These are phyloP conservation scores for Monilinia vaccinii-corymbosi DNA, from an alignment of 2,329 filamentous ascomycete species.

Conservation along the genomic window DNA sequence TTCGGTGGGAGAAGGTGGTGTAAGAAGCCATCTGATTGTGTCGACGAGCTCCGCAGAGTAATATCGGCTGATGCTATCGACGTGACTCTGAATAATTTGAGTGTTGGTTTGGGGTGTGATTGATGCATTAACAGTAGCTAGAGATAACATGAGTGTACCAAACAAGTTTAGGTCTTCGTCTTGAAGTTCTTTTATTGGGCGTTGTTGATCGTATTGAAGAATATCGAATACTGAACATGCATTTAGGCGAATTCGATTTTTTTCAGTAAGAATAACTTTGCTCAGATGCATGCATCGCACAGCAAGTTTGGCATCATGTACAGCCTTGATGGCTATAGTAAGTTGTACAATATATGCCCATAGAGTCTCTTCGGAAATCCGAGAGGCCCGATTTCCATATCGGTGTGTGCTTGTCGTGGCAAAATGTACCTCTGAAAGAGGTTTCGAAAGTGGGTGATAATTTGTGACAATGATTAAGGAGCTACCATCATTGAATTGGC, in stretches of 20 bases:
- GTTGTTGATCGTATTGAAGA: constrained; percentile 66
- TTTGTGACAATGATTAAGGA: constrained; percentile 91
- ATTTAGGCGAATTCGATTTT: constrained; percentile 79
- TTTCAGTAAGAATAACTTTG: constrained; percentile 85
- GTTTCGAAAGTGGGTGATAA: constrained; percentile 86
- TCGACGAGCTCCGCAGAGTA: constrained; percentile 75
- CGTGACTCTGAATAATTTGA: constrained; percentile 50
- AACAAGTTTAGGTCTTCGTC: constrained; percentile 81
- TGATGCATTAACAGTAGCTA: constrained; percentile 60
- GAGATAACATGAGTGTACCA: constrained; percentile 71
- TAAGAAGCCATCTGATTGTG: constrained; percentile 70
- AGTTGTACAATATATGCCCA: constrained; percentile 94
- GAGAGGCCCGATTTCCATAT: constrained; percentile 31
- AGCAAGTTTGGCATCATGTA: constrained; percentile 73
- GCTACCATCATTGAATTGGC: constrained; percentile 78
- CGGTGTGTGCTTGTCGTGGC: constrained; percentile 23
- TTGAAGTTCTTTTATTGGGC: constrained; percentile 66
- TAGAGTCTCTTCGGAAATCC: constrained; percentile 61
- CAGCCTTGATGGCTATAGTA: constrained; percentile 74
- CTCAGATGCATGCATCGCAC: constrained; percentile 78
- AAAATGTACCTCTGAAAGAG: constrained; percentile 76
- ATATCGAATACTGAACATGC: constrained; percentile 88
- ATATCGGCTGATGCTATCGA: constrained; percentile 67
- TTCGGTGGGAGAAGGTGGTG: constrained; percentile 50
- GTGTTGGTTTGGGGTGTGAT: constrained; percentile 16